phyloP scores from a whole-genome alignment of 2,329 filamentous ascomycete species.

The Rhinocladiella similis region DNA sequence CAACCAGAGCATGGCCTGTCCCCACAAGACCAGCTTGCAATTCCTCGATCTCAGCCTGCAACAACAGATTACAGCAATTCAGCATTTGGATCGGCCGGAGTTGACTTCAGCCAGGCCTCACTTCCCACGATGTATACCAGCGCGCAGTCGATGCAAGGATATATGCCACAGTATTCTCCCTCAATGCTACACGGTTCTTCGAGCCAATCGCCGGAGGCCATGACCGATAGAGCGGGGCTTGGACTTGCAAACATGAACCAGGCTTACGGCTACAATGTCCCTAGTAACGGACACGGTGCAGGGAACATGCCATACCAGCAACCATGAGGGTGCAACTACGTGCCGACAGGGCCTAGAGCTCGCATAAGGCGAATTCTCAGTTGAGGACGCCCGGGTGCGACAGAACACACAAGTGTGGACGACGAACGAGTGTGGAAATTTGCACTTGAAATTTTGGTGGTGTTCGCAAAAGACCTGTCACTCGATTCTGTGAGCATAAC shows the following conservation, averaged over 20 bases:
- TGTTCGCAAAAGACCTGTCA: background rate
- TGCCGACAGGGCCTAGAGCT: background rate
- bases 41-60: slow-evolving; percentile 16
- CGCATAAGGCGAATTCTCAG: background rate
- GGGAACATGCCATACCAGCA: slow-evolving; percentile 12
- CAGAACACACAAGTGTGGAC: background rate
- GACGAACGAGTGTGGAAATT: background rate
- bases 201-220: slow-evolving; percentile 3
- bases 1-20: slow-evolving; percentile 15
- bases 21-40: slow-evolving; percentile 12
- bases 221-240: slow-evolving; percentile 14
- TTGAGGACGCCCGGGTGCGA: background rate
- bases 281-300: background rate
- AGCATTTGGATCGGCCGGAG: slow-evolving; percentile 7
- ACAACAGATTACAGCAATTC: slow-evolving; percentile 3
- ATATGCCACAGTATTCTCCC: slow-evolving; percentile 11
- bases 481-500: background rate
- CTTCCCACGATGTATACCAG: slow-evolving; percentile 13
- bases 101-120: slow-evolving; percentile 12
- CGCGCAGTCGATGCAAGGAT: slow-evolving; percentile 9
- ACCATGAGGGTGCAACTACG: background rate
- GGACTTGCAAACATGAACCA: slow-evolving; percentile 16
- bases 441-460: background rate
- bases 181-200: slow-evolving; percentile 10
- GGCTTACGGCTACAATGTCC: slow-evolving; percentile 7